Conservation (phyloP, 192 early-diverging fungal genomes). For the Lunasporangiospora selenospora region DNA sequence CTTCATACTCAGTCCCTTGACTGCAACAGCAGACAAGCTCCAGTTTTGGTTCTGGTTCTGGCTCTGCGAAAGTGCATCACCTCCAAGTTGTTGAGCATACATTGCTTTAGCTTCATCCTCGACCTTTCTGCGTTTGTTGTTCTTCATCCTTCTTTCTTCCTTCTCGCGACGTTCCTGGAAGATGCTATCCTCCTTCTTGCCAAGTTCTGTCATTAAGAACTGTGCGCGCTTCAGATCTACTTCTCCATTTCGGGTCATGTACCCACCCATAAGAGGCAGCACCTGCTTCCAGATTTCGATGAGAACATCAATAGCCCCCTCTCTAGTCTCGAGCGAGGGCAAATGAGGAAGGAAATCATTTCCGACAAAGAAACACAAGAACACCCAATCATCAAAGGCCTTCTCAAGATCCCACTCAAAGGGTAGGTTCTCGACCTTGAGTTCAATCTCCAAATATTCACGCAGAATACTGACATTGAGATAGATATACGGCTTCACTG, state of each 20-base stretch:
- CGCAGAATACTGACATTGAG: constrained; percentile 81
- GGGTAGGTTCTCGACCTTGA: constrained; percentile 68
- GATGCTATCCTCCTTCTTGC: constrained; percentile 80
- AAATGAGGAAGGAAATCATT: constrained; percentile 98
- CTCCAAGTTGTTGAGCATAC: constrained; percentile 33
- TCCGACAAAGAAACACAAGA: constrained; percentile 97
- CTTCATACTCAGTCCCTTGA: constrained; percentile 31
- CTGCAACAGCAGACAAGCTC: constrained; percentile 41
- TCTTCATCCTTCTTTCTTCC: constrained; percentile 56
- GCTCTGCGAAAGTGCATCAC: constrained; percentile 26
- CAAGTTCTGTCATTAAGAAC: constrained; percentile 82
- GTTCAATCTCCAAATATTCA: constrained; percentile 91
- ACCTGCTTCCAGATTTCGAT: constrained; percentile 89
- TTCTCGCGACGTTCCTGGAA: constrained; percentile 73
- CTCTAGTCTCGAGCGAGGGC: constrained; percentile 92
- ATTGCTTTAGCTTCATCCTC: constrained; percentile 34
- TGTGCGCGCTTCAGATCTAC: constrained; percentile 79
- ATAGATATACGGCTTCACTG: constrained; percentile 80
- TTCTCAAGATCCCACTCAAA: constrained; percentile 89
- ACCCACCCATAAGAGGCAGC: constrained; percentile 79
- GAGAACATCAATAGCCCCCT: constrained; percentile 91
- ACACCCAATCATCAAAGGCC: constrained; percentile 97
- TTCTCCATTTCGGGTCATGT: constrained; percentile 84
- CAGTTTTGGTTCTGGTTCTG: constrained; percentile 12
- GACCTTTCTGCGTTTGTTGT: constrained; percentile 41